phyloP scores from a whole-genome alignment of 2,329 filamentous ascomycete species.

The Leptographium wingfieldii region DNA sequence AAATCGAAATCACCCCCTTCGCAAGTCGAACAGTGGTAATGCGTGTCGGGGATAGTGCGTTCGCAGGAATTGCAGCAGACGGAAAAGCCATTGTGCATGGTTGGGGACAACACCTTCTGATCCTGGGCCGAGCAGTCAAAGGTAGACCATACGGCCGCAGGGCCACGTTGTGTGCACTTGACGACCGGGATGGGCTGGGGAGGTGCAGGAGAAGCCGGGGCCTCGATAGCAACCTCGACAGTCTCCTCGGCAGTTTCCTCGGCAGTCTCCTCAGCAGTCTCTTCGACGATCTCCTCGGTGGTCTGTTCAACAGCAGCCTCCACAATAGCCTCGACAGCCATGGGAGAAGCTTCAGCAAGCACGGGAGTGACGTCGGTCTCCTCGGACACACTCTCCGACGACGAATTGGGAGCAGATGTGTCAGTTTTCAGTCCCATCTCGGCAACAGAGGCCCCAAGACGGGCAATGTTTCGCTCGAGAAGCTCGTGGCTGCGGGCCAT shows the following conservation, averaged over 20 bases:
- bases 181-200: not conserved
- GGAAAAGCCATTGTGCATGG: slow-evolving; percentile 39
- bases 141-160: not conserved
- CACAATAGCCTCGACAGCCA: no score
- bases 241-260: not conserved
- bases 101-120: not conserved
- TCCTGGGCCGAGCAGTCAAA: not conserved
- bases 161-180: not conserved
- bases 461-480: slow-evolving; percentile 10
- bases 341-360: not conserved
- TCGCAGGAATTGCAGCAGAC: slow-evolving; percentile 94
- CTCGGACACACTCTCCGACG: not conserved
- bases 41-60: slow-evolving; percentile 60
- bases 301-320: no score
- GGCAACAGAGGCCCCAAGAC: slow-evolving; percentile 10
- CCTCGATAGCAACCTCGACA: no score
- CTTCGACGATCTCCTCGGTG: not conserved
- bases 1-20: slow-evolving; percentile 91
- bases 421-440: slow-evolving; percentile 5
- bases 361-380: not conserved
- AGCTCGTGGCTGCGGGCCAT: slow-evolving; percentile 15
- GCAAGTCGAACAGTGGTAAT: slow-evolving; percentile 92
- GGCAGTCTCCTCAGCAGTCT: not conserved
- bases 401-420: not conserved
- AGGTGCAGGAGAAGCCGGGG: not conserved